These are phyloP conservation scores for Pseudogymnoascus sp. DNA, from an alignment of 2,329 filamentous ascomycete genomes.

Conservation along the genomic window DNA sequence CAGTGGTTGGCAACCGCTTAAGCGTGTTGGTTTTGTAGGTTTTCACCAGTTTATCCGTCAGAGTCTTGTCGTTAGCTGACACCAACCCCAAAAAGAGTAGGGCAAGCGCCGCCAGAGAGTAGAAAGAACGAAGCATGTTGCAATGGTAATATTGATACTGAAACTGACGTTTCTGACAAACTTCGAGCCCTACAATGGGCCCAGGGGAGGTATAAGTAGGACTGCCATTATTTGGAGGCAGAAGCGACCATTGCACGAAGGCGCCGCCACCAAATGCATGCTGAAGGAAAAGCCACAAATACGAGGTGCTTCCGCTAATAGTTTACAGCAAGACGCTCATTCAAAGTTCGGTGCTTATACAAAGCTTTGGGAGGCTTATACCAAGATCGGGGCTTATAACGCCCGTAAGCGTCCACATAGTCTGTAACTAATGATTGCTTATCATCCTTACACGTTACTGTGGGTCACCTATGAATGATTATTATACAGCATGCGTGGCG, in stretches of 20 bases:
- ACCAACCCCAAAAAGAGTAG: neutral
- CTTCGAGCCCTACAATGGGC: neutral
- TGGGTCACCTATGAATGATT: neutral
- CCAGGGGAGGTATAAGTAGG: neutral
- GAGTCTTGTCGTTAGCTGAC: neutral
- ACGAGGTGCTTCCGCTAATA: neutral
- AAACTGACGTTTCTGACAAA: neutral
- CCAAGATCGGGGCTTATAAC: neutral
- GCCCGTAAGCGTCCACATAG: neutral
- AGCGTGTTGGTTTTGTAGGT: neutral
- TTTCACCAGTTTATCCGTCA: neutral
- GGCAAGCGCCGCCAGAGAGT: neutral
- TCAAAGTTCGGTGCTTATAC: neutral
- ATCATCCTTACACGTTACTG: neutral
- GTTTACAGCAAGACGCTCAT: neutral
- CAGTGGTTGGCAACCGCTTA: neutral
- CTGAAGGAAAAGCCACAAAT: neutral
- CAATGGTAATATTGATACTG: neutral
- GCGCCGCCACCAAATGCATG: neutral
- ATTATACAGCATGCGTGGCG: neutral
- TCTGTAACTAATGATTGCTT: neutral
- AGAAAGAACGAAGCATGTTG: neutral
- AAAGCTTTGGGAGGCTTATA: neutral
- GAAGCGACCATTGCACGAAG: neutral
- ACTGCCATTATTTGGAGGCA: neutral